Percentiles rank a stretch among this genome's conserved stretches.
These are phyloP conservation scores for Crinitomyces ghanaensis DNA, from an alignment of 805 yeast species.

Conservation along the genomic window DNA sequence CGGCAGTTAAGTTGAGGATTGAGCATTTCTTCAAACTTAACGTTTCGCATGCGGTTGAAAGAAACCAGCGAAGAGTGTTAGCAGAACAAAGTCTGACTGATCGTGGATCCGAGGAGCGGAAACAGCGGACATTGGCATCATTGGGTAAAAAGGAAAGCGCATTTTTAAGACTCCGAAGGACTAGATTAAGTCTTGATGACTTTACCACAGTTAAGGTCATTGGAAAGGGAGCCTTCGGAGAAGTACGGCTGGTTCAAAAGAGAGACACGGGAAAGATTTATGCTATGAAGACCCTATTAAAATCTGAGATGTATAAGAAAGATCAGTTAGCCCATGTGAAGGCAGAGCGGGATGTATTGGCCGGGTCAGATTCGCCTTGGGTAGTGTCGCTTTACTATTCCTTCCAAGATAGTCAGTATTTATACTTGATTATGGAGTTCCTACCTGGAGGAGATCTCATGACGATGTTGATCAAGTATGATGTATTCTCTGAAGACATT, in stretches of 20 bases:
- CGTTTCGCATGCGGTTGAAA: constrained; percentile 84
- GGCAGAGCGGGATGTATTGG: constrained; percentile 91
- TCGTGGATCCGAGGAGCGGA: constrained; percentile 74
- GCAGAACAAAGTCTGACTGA: constrained; percentile 64
- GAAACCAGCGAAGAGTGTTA: constrained; percentile 84
- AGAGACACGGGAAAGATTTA: constrained; percentile 82
- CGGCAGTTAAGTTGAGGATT: constrained; percentile 67
- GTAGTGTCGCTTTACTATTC: constrained; percentile 74
- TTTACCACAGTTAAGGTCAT: constrained; percentile 79
- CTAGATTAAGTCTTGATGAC: constrained; percentile 72
- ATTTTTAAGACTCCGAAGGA: constrained; percentile 72
- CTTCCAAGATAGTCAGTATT: constrained; percentile 65
- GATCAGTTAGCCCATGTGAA: constrained; percentile 93
- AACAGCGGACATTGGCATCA: constrained; percentile 66
- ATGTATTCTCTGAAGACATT: constrained; percentile 84
- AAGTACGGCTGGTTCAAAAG: constrained; percentile 88
- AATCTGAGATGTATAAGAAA: constrained; percentile 87
- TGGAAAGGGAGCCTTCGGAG: constrained; percentile 98
- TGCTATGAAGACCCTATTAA: constrained; percentile 88
- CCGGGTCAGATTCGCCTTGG: constrained; percentile 83
- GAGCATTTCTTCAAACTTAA: constrained; percentile 80
- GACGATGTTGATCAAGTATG: constrained; percentile 95
- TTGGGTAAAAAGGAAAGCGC: constrained; percentile 85
- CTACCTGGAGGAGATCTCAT: constrained; percentile 78
- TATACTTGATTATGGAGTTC: constrained; percentile 72